Percentiles rank a stretch among this genome's conserved stretches.
Evolutionary conservation across 1,284 basidiomycete species (phyloP).

Genomic region (Kalmanozyma brasiliensis): DNA sequence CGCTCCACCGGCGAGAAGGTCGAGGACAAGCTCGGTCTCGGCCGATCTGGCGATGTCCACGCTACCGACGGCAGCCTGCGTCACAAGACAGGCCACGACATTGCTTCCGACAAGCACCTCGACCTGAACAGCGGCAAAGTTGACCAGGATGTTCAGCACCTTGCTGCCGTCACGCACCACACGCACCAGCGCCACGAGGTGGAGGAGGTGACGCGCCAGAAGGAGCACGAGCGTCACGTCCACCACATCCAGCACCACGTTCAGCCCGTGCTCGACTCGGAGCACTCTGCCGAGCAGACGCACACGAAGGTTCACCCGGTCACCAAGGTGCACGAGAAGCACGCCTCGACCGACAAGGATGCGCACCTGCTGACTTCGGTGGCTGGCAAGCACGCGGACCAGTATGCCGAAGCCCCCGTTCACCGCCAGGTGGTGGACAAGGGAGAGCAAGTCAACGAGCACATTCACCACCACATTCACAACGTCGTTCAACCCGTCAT

Average conservation of each 20-base stretch:
- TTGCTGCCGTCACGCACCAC: conserved; percentile 63
- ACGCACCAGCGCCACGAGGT: conserved; percentile 66
- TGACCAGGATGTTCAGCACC: conserved; percentile 68
- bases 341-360: conserved; percentile 67
- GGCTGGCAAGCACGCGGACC: conserved; percentile 59
- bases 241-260: conserved; percentile 68
- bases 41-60: conserved; percentile 44
- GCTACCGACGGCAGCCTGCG: conserved; percentile 43
- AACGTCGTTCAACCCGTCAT: conserved; percentile 68
- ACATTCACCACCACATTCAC: conserved; percentile 67
- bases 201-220: conserved; percentile 66
- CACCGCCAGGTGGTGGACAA: conserved; percentile 66
- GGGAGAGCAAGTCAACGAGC: conserved; percentile 65
- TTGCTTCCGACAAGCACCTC: conserved; percentile 40
- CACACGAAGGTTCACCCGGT: conserved; percentile 58
- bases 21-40: conserved; percentile 44
- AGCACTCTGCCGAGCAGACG: conserved; percentile 62
- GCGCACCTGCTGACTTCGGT: conserved; percentile 62
- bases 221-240: conserved; percentile 66
- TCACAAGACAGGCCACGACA: conserved; percentile 50
- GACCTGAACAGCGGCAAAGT: conserved; percentile 61
- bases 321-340: conserved; percentile 63
- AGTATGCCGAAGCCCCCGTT: conserved; percentile 47
- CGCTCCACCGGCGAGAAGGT: conserved; percentile 19
- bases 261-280: conserved; percentile 66